Percentiles rank a stretch among this genome's conserved stretches.
Conservation (phyloP, 179 eudicot genomes). For the Silene vulgaris region DNA sequence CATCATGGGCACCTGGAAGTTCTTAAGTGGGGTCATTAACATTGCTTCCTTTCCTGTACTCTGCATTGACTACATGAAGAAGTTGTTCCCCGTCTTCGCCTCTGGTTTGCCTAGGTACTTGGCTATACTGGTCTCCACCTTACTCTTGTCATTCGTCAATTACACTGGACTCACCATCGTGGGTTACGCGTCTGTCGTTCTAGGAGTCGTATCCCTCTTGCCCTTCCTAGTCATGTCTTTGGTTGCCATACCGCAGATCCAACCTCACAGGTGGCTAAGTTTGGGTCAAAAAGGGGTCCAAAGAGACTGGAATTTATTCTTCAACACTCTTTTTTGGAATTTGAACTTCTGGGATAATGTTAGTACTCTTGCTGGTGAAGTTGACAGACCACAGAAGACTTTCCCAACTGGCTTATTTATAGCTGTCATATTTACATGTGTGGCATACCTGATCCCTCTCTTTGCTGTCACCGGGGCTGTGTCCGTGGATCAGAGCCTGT, state of each 20-base stretch:
- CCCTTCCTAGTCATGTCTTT: slow-evolving; percentile 57
- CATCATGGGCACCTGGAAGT: slow-evolving; percentile 47
- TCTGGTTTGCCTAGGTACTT: slow-evolving; percentile 34
- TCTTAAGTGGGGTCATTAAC: slow-evolving; percentile 42
- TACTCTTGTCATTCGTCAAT: slow-evolving; percentile 41
- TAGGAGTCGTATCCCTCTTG: slow-evolving; percentile 44
- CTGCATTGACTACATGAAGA: slow-evolving; percentile 37
- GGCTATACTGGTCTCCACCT: slow-evolving; percentile 39
- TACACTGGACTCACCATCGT: slow-evolving; percentile 61
- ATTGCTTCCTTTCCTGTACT: slow-evolving; percentile 42
- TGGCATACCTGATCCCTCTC: slow-evolving; percentile 56
- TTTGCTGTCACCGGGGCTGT: slow-evolving; percentile 63
- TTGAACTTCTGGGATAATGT: slow-evolving; percentile 65
- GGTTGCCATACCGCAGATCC: slow-evolving; percentile 53
- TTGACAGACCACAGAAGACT: slow-evolving; percentile 50
- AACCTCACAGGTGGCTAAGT: slow-evolving; percentile 44
- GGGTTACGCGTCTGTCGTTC: slow-evolving; percentile 51
- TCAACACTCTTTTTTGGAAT: slow-evolving; percentile 68
- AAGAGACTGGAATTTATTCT: slow-evolving; percentile 55
- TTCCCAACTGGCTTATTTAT: slow-evolving; percentile 45
- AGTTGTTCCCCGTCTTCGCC: slow-evolving; percentile 31
- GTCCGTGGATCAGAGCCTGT: slow-evolving; percentile 40
- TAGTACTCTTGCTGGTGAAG: slow-evolving; percentile 72
- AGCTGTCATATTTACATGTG: slow-evolving; percentile 55
- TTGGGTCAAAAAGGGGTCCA: slow-evolving; percentile 48